Evolutionary conservation across 139 green algal species (phyloP).

Genomic region (Gonium pectorale): DNA sequence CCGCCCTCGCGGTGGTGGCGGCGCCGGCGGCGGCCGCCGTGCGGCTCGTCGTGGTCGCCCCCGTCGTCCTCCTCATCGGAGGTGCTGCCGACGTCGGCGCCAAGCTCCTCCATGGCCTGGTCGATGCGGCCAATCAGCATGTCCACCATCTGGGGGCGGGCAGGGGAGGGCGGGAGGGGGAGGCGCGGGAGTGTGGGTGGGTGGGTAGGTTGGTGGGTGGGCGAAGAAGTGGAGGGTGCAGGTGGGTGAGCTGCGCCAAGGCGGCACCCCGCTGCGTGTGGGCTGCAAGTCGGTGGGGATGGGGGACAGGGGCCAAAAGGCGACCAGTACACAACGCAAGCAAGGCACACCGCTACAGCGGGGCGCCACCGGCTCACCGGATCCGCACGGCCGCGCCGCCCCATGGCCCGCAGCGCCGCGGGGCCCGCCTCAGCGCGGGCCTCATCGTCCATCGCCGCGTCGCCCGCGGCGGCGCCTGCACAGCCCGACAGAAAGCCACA

Average conservation of each 20-base stretch:
- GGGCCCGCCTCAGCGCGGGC: constrained; percentile 27
- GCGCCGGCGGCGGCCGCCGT: constrained; percentile 1
- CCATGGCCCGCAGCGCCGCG: constrained; percentile 36
- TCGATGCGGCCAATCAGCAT: constrained; percentile 45
- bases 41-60: neutral
- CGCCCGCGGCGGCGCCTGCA: constrained; percentile 20
- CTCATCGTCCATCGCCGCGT: constrained; percentile 24
- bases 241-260: too few species aligned
- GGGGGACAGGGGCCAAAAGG: neutral
- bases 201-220: too few species aligned
- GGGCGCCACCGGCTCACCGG: neutral
- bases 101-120: constrained; percentile 36
- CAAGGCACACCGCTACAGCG: neutral
- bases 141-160: constrained; percentile 46
- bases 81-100: neutral
- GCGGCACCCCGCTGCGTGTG: too few species aligned
- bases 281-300: too few species aligned
- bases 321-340: neutral
- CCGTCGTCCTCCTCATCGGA: constrained; percentile 9
- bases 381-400: neutral
- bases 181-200: too few species aligned
- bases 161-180: too few species aligned
- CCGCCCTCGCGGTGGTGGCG: neutral
- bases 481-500: too few species aligned
- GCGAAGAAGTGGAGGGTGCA: too few species aligned